Percentiles rank a stretch among this genome's conserved stretches.
Evolutionary conservation across 129 eudicot species (phyloP).

Genomic region (Silybum marianum): DNA sequence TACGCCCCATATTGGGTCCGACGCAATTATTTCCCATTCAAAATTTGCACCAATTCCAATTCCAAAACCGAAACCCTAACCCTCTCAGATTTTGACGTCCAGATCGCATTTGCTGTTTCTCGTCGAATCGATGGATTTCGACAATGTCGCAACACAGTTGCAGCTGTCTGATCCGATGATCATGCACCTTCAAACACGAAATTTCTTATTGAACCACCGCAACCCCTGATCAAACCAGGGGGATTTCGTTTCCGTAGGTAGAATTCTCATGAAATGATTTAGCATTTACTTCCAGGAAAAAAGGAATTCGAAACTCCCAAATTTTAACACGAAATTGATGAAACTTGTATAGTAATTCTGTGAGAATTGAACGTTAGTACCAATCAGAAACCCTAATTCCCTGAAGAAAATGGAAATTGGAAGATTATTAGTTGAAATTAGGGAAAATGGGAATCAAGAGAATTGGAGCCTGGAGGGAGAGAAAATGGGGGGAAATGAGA

Average conservation of each 20-base stretch:
- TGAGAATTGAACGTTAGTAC: conserved; percentile 17
- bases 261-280: not conserved
- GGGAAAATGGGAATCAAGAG: conserved; percentile 20
- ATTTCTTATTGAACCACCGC: not conserved
- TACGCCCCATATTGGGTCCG: conserved; percentile 51
- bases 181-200: conserved; percentile 6
- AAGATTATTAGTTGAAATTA: conserved; percentile 20
- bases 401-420: conserved; percentile 17
- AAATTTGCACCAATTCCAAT: conserved; percentile 18
- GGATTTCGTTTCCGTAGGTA: conserved; percentile 10
- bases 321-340: conserved; percentile 18
- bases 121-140: conserved; percentile 25
- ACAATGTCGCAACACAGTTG: conserved; percentile 13
- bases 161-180: conserved; percentile 31
- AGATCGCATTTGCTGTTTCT: conserved; percentile 30
- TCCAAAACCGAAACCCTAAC: conserved; percentile 33
- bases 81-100: conserved; percentile 28
- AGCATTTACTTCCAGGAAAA: not conserved
- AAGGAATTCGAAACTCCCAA: not conserved
- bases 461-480: conserved; percentile 25
- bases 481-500: conserved; percentile 36
- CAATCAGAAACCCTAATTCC: conserved; percentile 36
- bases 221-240: conserved; percentile 10
- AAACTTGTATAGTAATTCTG: conserved; percentile 9
- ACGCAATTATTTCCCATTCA: conserved; percentile 77